Conservation (phyloP, 768 basidiomycete genomes). For the Lactifluus rugatus region DNA sequence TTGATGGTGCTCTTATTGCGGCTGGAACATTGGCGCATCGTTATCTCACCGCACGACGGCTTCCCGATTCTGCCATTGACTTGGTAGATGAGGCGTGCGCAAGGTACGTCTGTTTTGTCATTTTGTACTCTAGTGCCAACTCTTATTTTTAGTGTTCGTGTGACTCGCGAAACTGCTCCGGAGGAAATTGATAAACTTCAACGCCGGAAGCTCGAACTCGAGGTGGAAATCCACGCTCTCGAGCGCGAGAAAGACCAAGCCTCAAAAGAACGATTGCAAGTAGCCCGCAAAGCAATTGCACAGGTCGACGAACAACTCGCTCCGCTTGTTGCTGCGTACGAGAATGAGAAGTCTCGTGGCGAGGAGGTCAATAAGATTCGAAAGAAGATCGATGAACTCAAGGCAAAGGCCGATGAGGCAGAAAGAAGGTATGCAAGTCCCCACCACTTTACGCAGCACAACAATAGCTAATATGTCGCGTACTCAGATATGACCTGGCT, state of each 20-base stretch:
- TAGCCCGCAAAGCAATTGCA: conserved; percentile 68
- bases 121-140: conserved; percentile 2
- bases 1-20: conserved; percentile 78
- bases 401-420: conserved; percentile 87
- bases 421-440: conserved; percentile 52
- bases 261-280: conserved; percentile 70
- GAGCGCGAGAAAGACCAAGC: conserved; percentile 87
- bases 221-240: conserved; percentile 91
- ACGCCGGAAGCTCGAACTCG: conserved; percentile 78
- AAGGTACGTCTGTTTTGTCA: conserved; percentile 38
- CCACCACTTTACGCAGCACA: background rate
- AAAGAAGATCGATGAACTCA: conserved; percentile 81
- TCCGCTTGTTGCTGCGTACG: conserved; percentile 78
- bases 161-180: conserved; percentile 89
- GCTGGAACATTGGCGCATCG: conserved; percentile 91
- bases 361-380: conserved; percentile 72
- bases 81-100: conserved; percentile 89
- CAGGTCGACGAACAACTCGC: conserved; percentile 77
- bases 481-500: conserved; percentile 39
- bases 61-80: conserved; percentile 86
- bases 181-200: conserved; percentile 90
- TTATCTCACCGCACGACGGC: conserved; percentile 71
- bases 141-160: conserved; percentile 52
- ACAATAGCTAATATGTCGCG: conserved; percentile 13
- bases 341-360: conserved; percentile 73